phyloP scores from a whole-genome alignment of 345 rosid species.

The Eucalyptus pauciflora region DNA sequence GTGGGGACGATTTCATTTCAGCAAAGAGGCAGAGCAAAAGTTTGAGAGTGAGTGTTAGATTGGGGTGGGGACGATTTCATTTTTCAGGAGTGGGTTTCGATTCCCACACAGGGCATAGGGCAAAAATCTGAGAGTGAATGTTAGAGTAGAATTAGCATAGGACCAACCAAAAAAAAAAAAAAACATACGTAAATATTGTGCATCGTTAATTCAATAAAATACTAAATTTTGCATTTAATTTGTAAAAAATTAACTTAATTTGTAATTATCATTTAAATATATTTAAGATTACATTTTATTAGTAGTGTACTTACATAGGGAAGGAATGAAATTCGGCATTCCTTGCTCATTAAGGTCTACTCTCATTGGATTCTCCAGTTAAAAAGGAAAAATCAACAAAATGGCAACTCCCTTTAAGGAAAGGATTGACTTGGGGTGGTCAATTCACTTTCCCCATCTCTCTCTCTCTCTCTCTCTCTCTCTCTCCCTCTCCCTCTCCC shows the following conservation, averaged over 20 bases:
- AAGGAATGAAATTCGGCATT: background rate
- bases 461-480: background rate
- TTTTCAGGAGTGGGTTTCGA: too few species aligned
- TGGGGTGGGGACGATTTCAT: too few species aligned
- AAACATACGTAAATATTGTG: accelerated
- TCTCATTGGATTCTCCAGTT: background rate
- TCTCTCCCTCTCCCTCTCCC: background rate
- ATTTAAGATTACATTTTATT: background rate
- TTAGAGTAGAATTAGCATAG: too few species aligned
- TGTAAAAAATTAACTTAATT: background rate
- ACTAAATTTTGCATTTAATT: background rate
- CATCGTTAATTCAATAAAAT: background rate
- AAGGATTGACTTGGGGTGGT: background rate
- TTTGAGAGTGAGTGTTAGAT: too few species aligned
- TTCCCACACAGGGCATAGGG: too few species aligned
- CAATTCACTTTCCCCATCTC: background rate
- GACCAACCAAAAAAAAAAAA: too few species aligned
- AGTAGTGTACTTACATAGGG: background rate
- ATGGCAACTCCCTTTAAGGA: background rate
- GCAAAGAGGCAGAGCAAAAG: too few species aligned
- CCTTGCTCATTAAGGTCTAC: background rate
- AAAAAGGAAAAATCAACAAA: background rate
- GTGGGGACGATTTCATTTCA: too few species aligned
- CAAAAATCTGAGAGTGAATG: too few species aligned
- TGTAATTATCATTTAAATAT: background rate